Evolutionary conservation across 257 asterid genomes (phyloP).

Genomic region (Nicotiana attenuata): DNA sequence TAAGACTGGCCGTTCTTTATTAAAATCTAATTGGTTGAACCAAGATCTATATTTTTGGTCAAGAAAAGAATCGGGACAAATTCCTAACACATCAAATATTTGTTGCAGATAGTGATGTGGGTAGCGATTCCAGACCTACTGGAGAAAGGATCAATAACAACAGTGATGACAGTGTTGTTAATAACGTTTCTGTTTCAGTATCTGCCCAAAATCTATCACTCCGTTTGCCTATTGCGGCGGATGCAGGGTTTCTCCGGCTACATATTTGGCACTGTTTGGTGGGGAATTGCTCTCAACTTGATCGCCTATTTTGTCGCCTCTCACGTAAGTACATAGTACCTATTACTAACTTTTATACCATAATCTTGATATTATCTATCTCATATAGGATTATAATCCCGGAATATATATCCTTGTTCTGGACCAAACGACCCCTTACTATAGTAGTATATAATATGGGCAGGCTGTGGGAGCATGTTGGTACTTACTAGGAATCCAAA

Average conservation of each 20-base stretch:
- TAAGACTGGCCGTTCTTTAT: too few species aligned
- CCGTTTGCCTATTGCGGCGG: slow-evolving; percentile 71
- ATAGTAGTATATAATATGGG: too few species aligned
- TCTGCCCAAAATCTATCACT: slow-evolving; percentile 88
- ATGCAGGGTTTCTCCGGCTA: slow-evolving; percentile 87
- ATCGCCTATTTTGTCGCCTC: slow-evolving; percentile 94
- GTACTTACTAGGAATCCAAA: slow-evolving; percentile 71
- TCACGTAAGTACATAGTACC: slow-evolving; percentile 44
- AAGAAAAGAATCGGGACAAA: too few species aligned
- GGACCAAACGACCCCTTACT: too few species aligned
- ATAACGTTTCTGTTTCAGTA: slow-evolving; percentile 71
- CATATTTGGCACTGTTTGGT: slow-evolving; percentile 92
- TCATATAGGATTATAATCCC: too few species aligned
- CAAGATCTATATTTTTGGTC: too few species aligned
- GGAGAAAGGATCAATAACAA: slow-evolving; percentile 62
- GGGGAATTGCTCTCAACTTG: slow-evolving; percentile 98
- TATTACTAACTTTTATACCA: too few species aligned
- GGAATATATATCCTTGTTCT: too few species aligned
- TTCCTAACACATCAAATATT: too few species aligned
- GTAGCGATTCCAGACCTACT: slow-evolving; percentile 58
- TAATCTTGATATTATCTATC: too few species aligned
- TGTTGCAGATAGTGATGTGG: slow-evolving; percentile 74
- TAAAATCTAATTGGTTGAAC: too few species aligned
- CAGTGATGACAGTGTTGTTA: slow-evolving; percentile 64
- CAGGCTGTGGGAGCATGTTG: slow-evolving; percentile 64